Base-by-base conservation (phyloP, 768 basidiomycete species). In the Tylopilus subfusipes region DNA sequence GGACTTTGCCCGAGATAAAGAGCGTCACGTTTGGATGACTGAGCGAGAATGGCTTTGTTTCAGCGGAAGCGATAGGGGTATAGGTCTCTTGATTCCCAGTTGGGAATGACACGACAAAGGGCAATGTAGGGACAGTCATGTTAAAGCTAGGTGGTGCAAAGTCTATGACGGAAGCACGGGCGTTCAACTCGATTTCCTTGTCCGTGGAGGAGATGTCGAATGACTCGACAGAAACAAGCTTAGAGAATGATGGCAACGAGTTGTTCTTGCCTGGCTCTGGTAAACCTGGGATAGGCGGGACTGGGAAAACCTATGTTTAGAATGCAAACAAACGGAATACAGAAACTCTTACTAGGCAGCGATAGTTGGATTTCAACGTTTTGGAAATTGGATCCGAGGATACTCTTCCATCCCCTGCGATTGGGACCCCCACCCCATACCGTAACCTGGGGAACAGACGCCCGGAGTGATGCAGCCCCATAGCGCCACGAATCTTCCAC, bases 21-120 rank as follows among this genome's bases (percentile, higher is more conserved):
- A 91, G 62, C 1, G 85, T 82, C 48, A 86, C 77, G 63, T 89
- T 90, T 13, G 86, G 86, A 60, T 83, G 82, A 0, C 82, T 84
- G 44, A 88, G 76, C 1, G 68, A 63, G 64, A 89, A 84, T 2
- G 86, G 81, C 3, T 73, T 66, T 5, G 82, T 81, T 38, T 74
- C 63, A 16, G 84, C 80, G 5, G 79, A 73, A 19, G 83, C 85
- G 5, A 90, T 68, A 2, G 81, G 76, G 38, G 83, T 60, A 47
- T 55, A 36, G 44, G 56, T 56, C 54, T 61, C 43, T 63, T 62
- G 29, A 24, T 53, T 31, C 14, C 42, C 34, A 34, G 63, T 43
- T 10, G 81, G 79, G 21, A 88, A 69, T 3, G 78, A 82, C 39
- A 88, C 73, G 13, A 75, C 65, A 64, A 91, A 90, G 2, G 88